These are phyloP conservation scores for Dryas octopetala DNA, from an alignment of 306 rosid species.

Conservation along the genomic window DNA sequence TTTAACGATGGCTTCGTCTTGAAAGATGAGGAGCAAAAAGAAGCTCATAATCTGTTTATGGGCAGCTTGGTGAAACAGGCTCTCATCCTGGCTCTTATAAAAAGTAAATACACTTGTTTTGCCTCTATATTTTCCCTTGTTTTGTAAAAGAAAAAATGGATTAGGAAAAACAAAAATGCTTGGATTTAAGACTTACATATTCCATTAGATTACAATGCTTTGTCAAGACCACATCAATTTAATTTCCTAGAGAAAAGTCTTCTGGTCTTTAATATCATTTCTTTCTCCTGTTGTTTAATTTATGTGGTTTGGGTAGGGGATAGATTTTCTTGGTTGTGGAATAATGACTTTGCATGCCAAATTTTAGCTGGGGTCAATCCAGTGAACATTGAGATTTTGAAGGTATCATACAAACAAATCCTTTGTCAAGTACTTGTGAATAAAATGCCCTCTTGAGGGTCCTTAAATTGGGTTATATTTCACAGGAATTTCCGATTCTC, in stretches of 20 bases:
- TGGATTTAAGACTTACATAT: background rate
- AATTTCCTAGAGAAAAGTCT: background rate
- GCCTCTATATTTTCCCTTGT: background rate
- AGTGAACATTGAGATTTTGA: conserved; percentile 80
- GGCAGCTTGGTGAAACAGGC: conserved; percentile 60
- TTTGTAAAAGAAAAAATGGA: background rate
- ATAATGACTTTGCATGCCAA: conserved; percentile 91
- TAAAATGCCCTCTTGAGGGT: conserved; percentile 3
- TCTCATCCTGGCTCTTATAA: conserved; percentile 66
- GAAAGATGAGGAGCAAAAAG: conserved; percentile 56
- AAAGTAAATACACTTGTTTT: conserved; percentile 36
- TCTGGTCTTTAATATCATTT: background rate
- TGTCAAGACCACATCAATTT: no score
- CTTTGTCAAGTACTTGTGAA: background rate
- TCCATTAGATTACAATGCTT: no score
- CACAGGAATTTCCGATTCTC: conserved; percentile 72
- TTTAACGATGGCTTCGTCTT: conserved; percentile 67
- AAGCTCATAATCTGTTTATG: conserved; percentile 32
- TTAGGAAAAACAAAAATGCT: no score
- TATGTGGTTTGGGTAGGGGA: conserved; percentile 49
- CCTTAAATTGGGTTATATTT: conserved; percentile 22
- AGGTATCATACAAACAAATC: conserved; percentile 47
- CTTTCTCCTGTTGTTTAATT: conserved; percentile 1
- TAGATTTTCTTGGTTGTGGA: conserved; percentile 84
- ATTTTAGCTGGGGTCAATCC: conserved; percentile 91